These are phyloP conservation scores for Aspergillus neoniger DNA, from an alignment of 2,329 filamentous ascomycete genomes.

Conservation along the genomic window DNA sequence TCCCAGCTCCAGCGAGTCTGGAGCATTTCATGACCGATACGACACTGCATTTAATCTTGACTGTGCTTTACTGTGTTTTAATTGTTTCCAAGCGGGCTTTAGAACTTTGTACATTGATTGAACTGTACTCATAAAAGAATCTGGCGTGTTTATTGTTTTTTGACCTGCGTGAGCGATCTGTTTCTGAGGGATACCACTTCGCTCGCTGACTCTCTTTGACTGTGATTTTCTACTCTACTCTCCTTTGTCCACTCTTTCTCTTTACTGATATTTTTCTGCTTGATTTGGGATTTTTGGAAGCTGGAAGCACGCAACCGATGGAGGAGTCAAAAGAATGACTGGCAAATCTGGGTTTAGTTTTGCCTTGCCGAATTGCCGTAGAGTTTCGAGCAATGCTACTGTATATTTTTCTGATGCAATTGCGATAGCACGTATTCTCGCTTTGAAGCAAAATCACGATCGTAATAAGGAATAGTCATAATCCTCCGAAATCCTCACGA, in stretches of 20 bases:
- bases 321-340: not conserved
- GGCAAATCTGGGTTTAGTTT: not conserved
- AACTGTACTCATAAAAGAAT: slow-evolving; percentile 25
- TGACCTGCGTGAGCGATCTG: slow-evolving; percentile 12
- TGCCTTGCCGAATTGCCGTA: not conserved
- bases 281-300: slow-evolving; percentile 8
- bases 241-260: slow-evolving; percentile 16
- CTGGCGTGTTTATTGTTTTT: slow-evolving; percentile 25
- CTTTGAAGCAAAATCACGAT: too few relatives aligned
- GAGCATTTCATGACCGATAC: slow-evolving; percentile 25
- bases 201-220: slow-evolving; percentile 24
- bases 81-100: slow-evolving; percentile 28
- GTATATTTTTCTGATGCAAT: not conserved
- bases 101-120: slow-evolving; percentile 29
- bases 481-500: slow-evolving; percentile 4
- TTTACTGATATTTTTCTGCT: slow-evolving; percentile 8
- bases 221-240: slow-evolving; percentile 19
- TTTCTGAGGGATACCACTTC: slow-evolving; percentile 35
- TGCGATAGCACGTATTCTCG: not conserved
- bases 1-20: slow-evolving; percentile 21
- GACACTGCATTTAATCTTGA: slow-evolving; percentile 23
- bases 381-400: not conserved
- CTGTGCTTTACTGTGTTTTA: slow-evolving; percentile 9
- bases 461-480: not conserved
- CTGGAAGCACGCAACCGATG: slow-evolving; percentile 1